These are phyloP conservation scores for Lactarius trivialis DNA, from an alignment of 768 basidiomycete species.

Conservation along the genomic window DNA sequence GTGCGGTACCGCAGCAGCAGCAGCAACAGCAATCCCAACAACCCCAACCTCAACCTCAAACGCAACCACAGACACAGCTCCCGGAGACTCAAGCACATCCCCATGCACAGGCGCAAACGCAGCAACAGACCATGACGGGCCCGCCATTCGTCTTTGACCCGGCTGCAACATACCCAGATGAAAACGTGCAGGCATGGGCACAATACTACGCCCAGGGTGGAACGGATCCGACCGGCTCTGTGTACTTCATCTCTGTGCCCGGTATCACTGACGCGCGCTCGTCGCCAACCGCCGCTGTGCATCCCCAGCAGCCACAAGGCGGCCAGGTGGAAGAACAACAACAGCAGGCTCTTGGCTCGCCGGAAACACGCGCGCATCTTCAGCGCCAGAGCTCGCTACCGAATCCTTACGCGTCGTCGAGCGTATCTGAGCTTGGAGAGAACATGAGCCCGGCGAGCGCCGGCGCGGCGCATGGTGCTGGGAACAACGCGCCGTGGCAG, in stretches of 20 bases:
- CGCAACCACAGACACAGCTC: conserved; percentile 18
- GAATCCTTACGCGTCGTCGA: conserved; percentile 12
- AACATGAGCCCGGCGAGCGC: neutral
- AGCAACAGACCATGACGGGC: conserved; percentile 27
- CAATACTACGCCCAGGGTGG: conserved; percentile 81
- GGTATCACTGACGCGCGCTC: conserved; percentile 49
- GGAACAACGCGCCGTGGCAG: conserved; percentile 13
- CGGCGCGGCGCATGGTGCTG: neutral
- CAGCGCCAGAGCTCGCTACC: conserved; percentile 17
- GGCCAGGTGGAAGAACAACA: neutral
- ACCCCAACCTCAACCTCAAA: conserved; percentile 26
- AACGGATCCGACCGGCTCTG: conserved; percentile 61
- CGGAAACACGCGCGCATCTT: neutral
- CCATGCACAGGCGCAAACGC: conserved; percentile 37
- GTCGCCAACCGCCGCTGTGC: neutral
- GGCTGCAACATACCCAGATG: conserved; percentile 60
- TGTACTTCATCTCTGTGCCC: conserved; percentile 76
- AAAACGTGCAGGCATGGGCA: conserved; percentile 82
- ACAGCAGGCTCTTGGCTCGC: conserved; percentile 2
- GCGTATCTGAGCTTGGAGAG: neutral
- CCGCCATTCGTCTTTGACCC: conserved; percentile 59
- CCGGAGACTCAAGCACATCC: conserved; percentile 18
- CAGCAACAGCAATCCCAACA: conserved; percentile 25
- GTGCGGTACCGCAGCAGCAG: conserved; percentile 11
- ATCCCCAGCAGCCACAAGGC: neutral